Conservation (phyloP, 768 basidiomycete genomes). For the Tulasnella sp. region DNA sequence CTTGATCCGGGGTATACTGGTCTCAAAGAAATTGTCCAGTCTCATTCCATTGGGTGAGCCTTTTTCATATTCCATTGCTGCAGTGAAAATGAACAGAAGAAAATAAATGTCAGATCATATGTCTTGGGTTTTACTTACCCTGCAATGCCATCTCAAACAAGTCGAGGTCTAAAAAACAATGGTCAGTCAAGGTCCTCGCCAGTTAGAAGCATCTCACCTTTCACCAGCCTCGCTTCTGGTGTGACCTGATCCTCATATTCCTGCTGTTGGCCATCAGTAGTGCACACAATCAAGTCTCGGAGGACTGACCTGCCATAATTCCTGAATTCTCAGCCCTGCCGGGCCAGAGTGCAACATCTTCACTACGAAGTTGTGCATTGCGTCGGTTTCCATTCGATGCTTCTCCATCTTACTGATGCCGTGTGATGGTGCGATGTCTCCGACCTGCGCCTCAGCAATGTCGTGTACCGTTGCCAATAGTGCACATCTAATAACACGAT, state of each 20-base stretch:
- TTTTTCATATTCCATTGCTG: slow-evolving; percentile 67
- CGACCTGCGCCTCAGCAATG: slow-evolving; percentile 93
- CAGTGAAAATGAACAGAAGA: not conserved
- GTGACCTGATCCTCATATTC: slow-evolving; percentile 75
- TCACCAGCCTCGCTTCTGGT: slow-evolving; percentile 74
- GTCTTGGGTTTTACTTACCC: slow-evolving; percentile 33
- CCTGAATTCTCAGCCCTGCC: slow-evolving; percentile 54
- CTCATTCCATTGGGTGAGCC: slow-evolving; percentile 32
- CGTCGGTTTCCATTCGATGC: slow-evolving; percentile 62
- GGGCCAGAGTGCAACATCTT: slow-evolving; percentile 78
- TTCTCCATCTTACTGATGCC: slow-evolving; percentile 78
- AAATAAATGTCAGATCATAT: not conserved
- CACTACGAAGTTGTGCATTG: slow-evolving; percentile 81
- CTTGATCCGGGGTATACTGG: slow-evolving; percentile 57
- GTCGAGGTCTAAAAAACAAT: slow-evolving; percentile 52
- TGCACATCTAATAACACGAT: slow-evolving; percentile 46
- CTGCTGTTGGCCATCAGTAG: slow-evolving; percentile 32
- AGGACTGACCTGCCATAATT: slow-evolving; percentile 56
- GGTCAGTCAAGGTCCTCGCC: not conserved
- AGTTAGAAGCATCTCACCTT: slow-evolving; percentile 39
- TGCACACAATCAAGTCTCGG: not conserved
- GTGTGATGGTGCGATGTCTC: slow-evolving; percentile 87
- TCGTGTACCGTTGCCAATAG: slow-evolving; percentile 92
- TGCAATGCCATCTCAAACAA: slow-evolving; percentile 82
- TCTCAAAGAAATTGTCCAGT: slow-evolving; percentile 72